Evolutionary conservation across 2,329 filamentous ascomycete genomes (phyloP), one percentile per base, ranked within the genome.

Genomic region (Claviceps cyperi): DNA sequence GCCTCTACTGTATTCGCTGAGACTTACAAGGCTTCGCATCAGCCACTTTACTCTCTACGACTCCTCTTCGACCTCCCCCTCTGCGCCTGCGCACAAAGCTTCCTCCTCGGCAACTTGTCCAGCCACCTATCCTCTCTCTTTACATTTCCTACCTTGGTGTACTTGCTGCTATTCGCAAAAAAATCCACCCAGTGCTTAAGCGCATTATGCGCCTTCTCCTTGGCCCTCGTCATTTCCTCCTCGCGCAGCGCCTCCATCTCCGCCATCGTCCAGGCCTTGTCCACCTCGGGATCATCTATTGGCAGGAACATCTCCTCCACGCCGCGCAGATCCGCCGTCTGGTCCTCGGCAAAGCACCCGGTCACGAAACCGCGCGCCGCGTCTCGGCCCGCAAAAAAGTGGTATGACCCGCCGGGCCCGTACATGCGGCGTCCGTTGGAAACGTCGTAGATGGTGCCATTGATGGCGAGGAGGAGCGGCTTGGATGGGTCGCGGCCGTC

Each of bases 391-490:
- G 89, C 80, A 66, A 98, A 95, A 69, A 84, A 83, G 60, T 82
- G 76, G 73, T 98, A 98, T 38, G 80, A 81, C 4, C 90, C 92
- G 28, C 88, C 89, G 0, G 90, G 83, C 0, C 86, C 86, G 70
- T 92, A 92, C 67, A 84, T 71, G 65, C 76, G 66, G 58, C 78
- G 73, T 49, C 81, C 81, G 32, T 75, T 68, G n/a, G 78, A 78
- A 40, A 94, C 87, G 66, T 94, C 87, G 74, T 84, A 92, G 68
- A 94, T 86, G 51, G 80, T 86, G 61, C 85, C 83, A 70, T 92
- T 91, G 60, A 98, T 81, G 54, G 89, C 88, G 50, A 98, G 77
- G 71, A 95, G 94, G 64, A 97, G 80, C 6, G 92, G 92, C 52
- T 84, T 80, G 7, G 68, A 65, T 9, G 81, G 71, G 66, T 95